phyloP scores from a whole-genome alignment of 2,329 filamentous ascomycete species.

The Paracoccidioides brasiliensis region DNA sequence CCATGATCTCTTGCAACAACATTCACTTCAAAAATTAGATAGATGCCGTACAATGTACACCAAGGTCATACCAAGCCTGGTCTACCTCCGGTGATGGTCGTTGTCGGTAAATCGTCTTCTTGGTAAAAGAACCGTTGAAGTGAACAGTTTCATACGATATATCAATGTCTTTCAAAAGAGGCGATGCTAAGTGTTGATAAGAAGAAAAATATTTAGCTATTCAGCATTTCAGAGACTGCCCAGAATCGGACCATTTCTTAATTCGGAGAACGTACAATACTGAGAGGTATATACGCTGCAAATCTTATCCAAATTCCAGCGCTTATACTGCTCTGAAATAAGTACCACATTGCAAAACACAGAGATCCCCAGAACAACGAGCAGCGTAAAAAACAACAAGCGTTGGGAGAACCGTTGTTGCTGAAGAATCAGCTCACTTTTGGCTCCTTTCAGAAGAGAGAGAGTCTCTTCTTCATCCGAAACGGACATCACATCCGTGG shows the following conservation, averaged over 20 bases:
- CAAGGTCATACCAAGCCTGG: constrained; percentile 42
- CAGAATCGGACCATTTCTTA: neutral
- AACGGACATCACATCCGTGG: neutral
- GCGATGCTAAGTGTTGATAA: constrained; percentile 11
- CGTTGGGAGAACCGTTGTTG: neutral
- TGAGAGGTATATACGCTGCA: constrained; percentile 8
- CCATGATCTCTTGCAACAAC: neutral
- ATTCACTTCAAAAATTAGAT: neutral
- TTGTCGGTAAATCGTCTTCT: constrained; percentile 42
- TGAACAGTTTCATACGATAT: constrained; percentile 28
- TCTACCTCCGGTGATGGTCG: constrained; percentile 42
- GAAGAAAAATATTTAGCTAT: neutral
- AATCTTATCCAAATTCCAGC: constrained; percentile 3
- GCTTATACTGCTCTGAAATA: constrained; percentile 4
- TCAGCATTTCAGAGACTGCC: neutral
- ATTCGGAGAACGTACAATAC: constrained; percentile 2
- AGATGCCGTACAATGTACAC: constrained; percentile 36
- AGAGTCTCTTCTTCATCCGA: neutral
- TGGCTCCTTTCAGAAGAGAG: neutral
- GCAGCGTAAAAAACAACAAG: neutral
- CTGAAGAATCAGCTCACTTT: neutral
- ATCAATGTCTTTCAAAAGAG: constrained; percentile 28
- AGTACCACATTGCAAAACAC: constrained; percentile 10
- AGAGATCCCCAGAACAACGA: constrained; percentile 5
- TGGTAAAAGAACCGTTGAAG: constrained; percentile 46